Percentiles rank a stretch among this genome's conserved stretches.
Conservation (phyloP, 345 rosid genomes). For the Fremontodendron californicum region DNA sequence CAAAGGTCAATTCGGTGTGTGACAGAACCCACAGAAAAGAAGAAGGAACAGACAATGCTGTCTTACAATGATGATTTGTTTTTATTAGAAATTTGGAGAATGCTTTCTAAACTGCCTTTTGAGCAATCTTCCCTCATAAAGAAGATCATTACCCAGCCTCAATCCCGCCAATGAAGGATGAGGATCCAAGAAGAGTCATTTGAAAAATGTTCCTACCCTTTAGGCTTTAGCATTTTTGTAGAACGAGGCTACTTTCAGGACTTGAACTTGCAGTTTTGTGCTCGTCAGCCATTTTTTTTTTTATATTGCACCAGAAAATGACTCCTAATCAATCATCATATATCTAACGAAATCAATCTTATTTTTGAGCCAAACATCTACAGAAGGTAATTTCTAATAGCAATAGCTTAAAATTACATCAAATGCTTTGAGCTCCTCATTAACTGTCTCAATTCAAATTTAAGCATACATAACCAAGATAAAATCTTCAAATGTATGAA, state of each 20-base stretch:
- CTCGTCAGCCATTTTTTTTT: neutral
- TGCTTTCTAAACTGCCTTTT: neutral
- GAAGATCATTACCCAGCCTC: neutral
- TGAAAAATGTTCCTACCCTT: neutral
- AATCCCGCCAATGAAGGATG: neutral
- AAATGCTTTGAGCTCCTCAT: neutral
- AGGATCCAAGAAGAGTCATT: neutral
- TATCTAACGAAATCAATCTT: slow-evolving; percentile 1
- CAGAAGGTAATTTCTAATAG: neutral
- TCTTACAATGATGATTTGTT: neutral
- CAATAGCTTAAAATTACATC: neutral
- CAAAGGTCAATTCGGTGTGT: neutral
- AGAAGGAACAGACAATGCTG: neutral
- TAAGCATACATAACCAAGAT: neutral
- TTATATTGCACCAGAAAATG: neutral
- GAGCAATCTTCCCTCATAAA: neutral
- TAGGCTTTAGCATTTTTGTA: neutral
- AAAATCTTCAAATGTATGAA: neutral
- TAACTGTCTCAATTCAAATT: neutral
- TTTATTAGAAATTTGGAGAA: neutral
- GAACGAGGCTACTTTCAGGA: neutral
- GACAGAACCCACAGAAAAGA: neutral
- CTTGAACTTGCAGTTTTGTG: neutral
- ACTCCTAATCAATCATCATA: neutral
- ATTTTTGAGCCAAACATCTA: neutral